phyloP scores from a whole-genome alignment of 73 alveolate species.

The Stentor roeselii region DNA sequence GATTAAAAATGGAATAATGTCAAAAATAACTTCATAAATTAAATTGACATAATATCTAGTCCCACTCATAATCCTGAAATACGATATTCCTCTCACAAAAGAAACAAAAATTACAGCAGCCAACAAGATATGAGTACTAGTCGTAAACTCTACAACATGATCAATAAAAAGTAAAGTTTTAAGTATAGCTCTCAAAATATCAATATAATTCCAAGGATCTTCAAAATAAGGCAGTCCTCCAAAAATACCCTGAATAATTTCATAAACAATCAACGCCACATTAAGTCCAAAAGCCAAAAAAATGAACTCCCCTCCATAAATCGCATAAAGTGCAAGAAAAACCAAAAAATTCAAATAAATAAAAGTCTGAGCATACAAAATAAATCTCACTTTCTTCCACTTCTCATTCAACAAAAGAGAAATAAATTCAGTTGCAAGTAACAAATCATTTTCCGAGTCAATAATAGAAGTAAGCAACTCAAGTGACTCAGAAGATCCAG shows the following conservation, averaged over 20 bases:
- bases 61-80: not conserved
- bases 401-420: not conserved
- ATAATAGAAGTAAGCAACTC: not conserved
- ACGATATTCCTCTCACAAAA: slow-evolving; percentile 17
- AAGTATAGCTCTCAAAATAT: not conserved
- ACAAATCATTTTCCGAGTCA: not conserved
- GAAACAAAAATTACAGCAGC: not conserved
- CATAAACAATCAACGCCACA: not conserved
- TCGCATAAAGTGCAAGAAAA: not conserved
- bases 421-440: not conserved
- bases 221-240: not conserved
- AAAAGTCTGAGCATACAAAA: not conserved
- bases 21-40: not conserved
- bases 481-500: not conserved
- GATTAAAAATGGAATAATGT: slow-evolving; percentile 16
- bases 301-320: not conserved
- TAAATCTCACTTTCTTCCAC: not conserved
- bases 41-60: slow-evolving; percentile 13
- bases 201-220: slow-evolving; percentile 21
- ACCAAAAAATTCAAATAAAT: not conserved
- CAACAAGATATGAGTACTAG: too few species aligned
- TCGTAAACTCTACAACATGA: not conserved
- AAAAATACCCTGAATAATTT: not conserved
- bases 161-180: not conserved
- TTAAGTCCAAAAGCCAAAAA: not conserved